Percentiles rank a stretch among this genome's conserved stretches.
These are phyloP conservation scores for Xylaria sp. DNA, from an alignment of 2,329 filamentous ascomycete genomes.

Conservation along the genomic window DNA sequence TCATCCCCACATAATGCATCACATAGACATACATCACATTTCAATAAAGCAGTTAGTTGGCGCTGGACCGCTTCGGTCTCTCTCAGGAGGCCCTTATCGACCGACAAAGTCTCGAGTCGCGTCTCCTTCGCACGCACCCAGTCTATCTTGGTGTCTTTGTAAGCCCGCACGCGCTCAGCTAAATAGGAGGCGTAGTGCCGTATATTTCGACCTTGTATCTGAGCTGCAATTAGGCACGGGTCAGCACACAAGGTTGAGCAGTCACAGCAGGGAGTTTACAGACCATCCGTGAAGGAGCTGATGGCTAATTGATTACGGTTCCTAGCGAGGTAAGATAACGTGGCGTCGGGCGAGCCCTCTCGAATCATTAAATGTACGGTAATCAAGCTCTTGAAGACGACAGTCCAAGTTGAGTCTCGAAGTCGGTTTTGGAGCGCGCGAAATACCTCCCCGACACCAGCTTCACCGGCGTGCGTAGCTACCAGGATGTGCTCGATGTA, in stretches of 20 bases:
- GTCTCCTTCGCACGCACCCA: conserved; percentile 87
- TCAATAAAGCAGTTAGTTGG: conserved; percentile 85
- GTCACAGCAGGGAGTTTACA: conserved; percentile 49
- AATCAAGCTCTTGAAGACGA: conserved; percentile 97
- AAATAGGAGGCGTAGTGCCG: conserved; percentile 91
- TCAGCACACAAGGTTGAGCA: conserved; percentile 39
- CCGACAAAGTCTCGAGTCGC: conserved; percentile 83
- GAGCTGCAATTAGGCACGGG: conserved; percentile 66
- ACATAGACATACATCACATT: conserved; percentile 79
- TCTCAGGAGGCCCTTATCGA: conserved; percentile 91
- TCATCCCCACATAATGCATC: conserved; percentile 16
- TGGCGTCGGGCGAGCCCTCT: conserved; percentile 90
- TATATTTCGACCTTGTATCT: conserved; percentile 95
- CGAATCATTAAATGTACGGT: conserved; percentile 97
- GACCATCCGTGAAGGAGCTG: conserved; percentile 92
- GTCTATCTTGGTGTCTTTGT: conserved; percentile 85
- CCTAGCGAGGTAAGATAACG: conserved; percentile 83
- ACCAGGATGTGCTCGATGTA: conserved; percentile 99
- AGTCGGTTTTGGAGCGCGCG: conserved; percentile 88
- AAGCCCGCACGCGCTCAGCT: conserved; percentile 82
- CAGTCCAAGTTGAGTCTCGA: conserved; percentile 98
- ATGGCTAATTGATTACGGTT: conserved; percentile 87
- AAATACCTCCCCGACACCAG: conserved; percentile 95
- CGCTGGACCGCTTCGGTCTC: conserved; percentile 92
- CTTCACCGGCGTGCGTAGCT: conserved; percentile 93